These are phyloP conservation scores for Candida pseudofarinosa DNA, from an alignment of 805 yeast genomes.

Conservation along the genomic window DNA sequence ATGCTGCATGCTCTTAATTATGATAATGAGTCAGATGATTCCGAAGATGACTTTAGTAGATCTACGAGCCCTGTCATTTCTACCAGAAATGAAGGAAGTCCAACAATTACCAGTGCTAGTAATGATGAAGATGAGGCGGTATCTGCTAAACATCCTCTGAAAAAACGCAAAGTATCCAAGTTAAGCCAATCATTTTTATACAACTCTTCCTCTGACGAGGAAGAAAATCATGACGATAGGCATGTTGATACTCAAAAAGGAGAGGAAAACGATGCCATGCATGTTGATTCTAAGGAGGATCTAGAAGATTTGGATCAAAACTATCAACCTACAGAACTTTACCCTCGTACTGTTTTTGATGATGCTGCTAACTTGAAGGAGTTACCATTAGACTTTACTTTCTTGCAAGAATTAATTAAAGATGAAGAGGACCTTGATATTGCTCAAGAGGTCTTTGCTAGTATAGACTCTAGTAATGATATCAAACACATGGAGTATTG, in stretches of 20 bases:
- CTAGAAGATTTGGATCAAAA: slow-evolving; percentile 24
- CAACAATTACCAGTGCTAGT: slow-evolving; percentile 17
- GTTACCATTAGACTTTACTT: slow-evolving; percentile 38
- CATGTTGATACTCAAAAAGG: slow-evolving; percentile 17
- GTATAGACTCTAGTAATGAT: slow-evolving; percentile 13
- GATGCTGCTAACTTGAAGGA: slow-evolving; percentile 26
- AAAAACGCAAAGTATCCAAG: slow-evolving; percentile 22
- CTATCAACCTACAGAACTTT: slow-evolving; percentile 49
- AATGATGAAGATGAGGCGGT: slow-evolving; percentile 17
- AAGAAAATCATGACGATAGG: slow-evolving; percentile 18
- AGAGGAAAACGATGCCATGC: slow-evolving; percentile 21
- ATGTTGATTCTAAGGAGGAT: slow-evolving; percentile 20
- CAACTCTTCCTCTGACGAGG: slow-evolving; percentile 33
- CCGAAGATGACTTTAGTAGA: slow-evolving; percentile 34
- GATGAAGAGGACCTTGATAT: slow-evolving; percentile 72
- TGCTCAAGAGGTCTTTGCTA: slow-evolving; percentile 42
- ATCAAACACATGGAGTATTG: slow-evolving; percentile 48
- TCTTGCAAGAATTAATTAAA: slow-evolving; percentile 51
- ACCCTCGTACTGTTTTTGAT: slow-evolving; percentile 55
- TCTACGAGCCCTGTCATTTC: slow-evolving; percentile 31
- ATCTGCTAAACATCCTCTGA: slow-evolving; percentile 10
- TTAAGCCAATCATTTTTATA: slow-evolving; percentile 27
- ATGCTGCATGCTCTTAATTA: slow-evolving; percentile 53
- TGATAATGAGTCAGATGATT: slow-evolving; percentile 32
- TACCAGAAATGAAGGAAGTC: slow-evolving; percentile 26